Evolutionary conservation across 176 grass and related monocot genomes (phyloP).

Genomic region (Hordeum vulgare): DNA sequence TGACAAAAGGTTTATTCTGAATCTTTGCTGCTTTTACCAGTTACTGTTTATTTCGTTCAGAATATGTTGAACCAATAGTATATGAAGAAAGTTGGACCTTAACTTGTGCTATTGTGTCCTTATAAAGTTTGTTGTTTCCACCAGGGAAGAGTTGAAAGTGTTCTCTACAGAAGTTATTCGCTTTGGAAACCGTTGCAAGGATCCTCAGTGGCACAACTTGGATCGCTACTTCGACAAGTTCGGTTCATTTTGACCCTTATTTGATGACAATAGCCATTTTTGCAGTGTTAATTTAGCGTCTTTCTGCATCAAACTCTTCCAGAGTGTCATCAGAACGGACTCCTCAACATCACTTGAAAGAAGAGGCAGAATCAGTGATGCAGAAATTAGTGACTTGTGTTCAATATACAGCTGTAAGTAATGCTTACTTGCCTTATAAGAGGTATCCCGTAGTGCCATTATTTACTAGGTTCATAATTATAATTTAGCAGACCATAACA

Average conservation of each 20-base stretch:
- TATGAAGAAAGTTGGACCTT: constrained; percentile 1
- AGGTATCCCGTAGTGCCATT: neutral
- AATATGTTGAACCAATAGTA: neutral
- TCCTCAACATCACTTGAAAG: constrained; percentile 64
- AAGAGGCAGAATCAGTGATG: constrained; percentile 80
- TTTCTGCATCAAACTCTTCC: constrained; percentile 15
- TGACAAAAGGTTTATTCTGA: constrained; percentile 79
- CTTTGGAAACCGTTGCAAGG: constrained; percentile 98
- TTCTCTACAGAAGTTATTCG: constrained; percentile 85
- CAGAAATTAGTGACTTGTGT: constrained; percentile 70
- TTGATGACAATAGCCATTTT: constrained; percentile 10
- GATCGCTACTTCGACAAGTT: constrained; percentile 97
- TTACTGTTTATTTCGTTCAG: constrained; percentile 6
- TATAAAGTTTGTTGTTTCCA: constrained; percentile 32
- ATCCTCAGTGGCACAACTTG: constrained; percentile 97
- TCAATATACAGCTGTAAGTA: constrained; percentile 91
- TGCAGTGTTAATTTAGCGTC: neutral
- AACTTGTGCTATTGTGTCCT: constrained; percentile 17
- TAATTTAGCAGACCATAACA: neutral
- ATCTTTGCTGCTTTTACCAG: neutral
- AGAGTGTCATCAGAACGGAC: constrained; percentile 75
- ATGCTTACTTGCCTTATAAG: constrained; percentile 11
- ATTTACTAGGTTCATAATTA: constrained; percentile 2
- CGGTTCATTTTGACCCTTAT: constrained; percentile 19
- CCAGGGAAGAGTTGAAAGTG: constrained; percentile 93